Conservation (phyloP, 2,329 filamentous ascomycete genomes). For the Alternaria ventricosa region DNA sequence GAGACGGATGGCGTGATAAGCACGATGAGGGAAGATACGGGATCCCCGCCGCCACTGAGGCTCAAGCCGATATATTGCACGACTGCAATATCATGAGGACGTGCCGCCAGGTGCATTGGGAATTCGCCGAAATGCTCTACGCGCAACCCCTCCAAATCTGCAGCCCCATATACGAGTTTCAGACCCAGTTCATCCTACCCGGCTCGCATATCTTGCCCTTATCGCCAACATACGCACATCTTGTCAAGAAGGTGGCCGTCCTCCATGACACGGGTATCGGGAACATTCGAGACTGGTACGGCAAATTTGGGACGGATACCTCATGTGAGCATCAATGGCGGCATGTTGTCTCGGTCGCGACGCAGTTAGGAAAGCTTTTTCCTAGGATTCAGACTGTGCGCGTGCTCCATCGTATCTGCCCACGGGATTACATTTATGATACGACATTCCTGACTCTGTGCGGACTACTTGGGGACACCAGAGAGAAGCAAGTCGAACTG, state of each 20-base stretch:
- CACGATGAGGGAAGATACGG: neutral
- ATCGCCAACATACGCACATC: neutral
- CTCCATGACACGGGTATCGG: neutral
- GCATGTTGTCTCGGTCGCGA: neutral
- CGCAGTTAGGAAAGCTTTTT: neutral
- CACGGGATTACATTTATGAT: neutral
- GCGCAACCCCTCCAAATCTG: neutral
- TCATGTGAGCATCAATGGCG: neutral
- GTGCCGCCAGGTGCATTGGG: neutral
- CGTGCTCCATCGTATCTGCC: neutral
- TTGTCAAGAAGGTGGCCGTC: neutral
- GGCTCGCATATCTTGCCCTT: neutral
- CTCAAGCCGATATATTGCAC: neutral
- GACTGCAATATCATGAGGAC: neutral
- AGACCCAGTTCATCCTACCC: neutral
- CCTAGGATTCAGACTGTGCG: neutral
- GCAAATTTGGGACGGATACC: too few relatives aligned
- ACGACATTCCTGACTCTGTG: neutral
- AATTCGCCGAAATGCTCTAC: neutral
- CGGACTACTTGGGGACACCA: neutral
- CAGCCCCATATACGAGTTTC: neutral
- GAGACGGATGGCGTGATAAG: neutral
- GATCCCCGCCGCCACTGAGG: neutral
- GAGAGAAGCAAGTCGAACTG: neutral
- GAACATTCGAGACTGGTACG: too few relatives aligned